Base-by-base conservation (phyloP, 2,329 filamentous ascomycete genomes). In the Alternaria sp. region DNA sequence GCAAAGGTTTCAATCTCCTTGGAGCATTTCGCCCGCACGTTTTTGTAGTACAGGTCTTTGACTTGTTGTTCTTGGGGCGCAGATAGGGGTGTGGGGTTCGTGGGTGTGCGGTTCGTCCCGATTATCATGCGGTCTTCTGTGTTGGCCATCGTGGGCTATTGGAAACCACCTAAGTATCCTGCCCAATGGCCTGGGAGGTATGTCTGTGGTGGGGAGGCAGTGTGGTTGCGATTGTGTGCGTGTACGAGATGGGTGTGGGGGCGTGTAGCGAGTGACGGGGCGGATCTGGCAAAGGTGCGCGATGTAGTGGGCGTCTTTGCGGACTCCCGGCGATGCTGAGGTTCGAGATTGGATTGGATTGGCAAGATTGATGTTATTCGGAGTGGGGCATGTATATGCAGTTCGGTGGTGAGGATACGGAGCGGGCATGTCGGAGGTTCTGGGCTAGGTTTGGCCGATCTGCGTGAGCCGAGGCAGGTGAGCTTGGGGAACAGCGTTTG, bases 1-100 rank as follows among this genome's bases (percentile, higher is more conserved):
- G 96, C 96, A 79, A 99, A 99, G 65, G 91, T 81, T 79, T 81
- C 78, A 44, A 85, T 83, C 74, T 85, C 83, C 56, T 93, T 90
- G 73, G 95, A 89, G 55, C 95, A 89, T 64, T 93, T 89, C 1
- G 93, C 86, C 0, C 92, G 91, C 8, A 95, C 92, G 67, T 92
- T 91, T 75, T 90, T 88, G 81, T 96, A 92, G 83, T 93, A 96
- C 17, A 90, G 85, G 1, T 91, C 53, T 90, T 91, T 75, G 89
- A 92, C 73, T 92, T 90, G n/a, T 87, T 91, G 54, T 81, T 79
- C 77, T 62, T 79, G 77, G 1, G 90, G 90, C 43, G 95, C 88
- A 50, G 95, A 89, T n/a, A 95, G 87, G 78, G 95, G 92, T 67
- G 95, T 88, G 6, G 78, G 79, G 52, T 77, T 79, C 23, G 65